Evolutionary conservation across 2,329 filamentous ascomycete species (phyloP).

Genomic region (Penicillium sp.): DNA sequence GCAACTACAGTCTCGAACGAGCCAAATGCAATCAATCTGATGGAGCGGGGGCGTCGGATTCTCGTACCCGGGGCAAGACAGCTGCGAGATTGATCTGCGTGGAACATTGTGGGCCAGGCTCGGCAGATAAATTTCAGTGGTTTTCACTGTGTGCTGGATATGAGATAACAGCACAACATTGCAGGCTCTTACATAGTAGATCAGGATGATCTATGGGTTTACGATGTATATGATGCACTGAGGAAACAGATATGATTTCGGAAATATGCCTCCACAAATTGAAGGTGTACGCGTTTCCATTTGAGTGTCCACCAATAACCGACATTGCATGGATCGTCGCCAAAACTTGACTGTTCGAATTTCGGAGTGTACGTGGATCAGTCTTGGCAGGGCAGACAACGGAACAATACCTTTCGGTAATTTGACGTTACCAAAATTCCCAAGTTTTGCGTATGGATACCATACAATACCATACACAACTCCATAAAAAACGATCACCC

Average conservation of each 20-base stretch:
- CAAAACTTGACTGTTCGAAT: slow-evolving; percentile 7
- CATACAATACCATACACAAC: not conserved
- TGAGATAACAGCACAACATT: not conserved
- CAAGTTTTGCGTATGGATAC: not conserved
- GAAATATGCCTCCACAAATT: slow-evolving; percentile 8
- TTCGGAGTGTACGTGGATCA: slow-evolving; percentile 12
- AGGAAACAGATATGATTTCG: not conserved
- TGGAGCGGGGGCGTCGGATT: slow-evolving; percentile 3
- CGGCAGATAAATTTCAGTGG: not conserved
- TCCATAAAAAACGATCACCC: slow-evolving; percentile 12
- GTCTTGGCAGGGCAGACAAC: slow-evolving; percentile 23
- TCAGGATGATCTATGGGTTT: not conserved
- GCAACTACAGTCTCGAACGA: slow-evolving; percentile 14
- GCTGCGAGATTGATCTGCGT: not conserved
- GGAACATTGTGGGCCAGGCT: not conserved
- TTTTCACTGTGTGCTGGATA: not conserved
- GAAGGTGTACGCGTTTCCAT: slow-evolving; percentile 22
- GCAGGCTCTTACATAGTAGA: not conserved
- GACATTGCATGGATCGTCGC: slow-evolving; percentile 20
- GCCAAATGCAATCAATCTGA: slow-evolving; percentile 14
- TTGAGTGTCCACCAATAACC: slow-evolving; percentile 21
- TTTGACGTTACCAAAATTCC: not conserved
- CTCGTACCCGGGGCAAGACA: not conserved
- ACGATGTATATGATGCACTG: not conserved
- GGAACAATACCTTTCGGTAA: not conserved